These are phyloP conservation scores for Sclerotinia nivalis DNA, from an alignment of 2,329 filamentous ascomycete genomes.

Conservation along the genomic window DNA sequence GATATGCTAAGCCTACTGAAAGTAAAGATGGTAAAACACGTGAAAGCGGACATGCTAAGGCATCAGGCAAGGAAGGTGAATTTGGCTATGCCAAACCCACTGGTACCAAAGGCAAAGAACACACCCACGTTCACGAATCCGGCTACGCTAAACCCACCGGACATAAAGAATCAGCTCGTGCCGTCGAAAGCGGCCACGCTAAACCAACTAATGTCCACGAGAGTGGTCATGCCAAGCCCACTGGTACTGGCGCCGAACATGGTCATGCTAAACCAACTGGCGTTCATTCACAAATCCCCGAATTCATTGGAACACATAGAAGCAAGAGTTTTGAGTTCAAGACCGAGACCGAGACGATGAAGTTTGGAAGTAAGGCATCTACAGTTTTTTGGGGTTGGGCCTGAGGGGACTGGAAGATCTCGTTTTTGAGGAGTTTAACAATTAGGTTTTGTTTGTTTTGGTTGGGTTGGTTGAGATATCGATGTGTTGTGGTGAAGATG, in stretches of 20 bases:
- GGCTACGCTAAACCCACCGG: neutral
- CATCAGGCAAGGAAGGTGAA: neutral
- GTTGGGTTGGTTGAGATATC: too few species aligned
- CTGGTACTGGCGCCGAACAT: neutral
- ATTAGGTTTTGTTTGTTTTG: neutral
- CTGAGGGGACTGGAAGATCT: neutral
- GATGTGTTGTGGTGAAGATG: neutral
- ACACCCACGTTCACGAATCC: neutral
- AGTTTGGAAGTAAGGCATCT: neutral
- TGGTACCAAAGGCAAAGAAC: neutral
- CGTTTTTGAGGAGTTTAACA: neutral
- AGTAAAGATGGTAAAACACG: too few species aligned
- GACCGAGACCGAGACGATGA: neutral
- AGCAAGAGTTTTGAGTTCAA: conserved; percentile 5
- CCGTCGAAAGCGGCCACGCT: neutral
- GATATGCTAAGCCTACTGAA: neutral
- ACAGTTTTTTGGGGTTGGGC: neutral
- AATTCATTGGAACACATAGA: neutral
- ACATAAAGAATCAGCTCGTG: neutral
- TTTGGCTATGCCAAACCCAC: neutral
- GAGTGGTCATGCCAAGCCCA: neutral
- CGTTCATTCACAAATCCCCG: neutral
- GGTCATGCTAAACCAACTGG: neutral
- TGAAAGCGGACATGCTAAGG: neutral
- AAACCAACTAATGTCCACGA: neutral